Base-by-base conservation (phyloP, 768 basidiomycete genomes). In the Candolleomyces aberdarensis region DNA sequence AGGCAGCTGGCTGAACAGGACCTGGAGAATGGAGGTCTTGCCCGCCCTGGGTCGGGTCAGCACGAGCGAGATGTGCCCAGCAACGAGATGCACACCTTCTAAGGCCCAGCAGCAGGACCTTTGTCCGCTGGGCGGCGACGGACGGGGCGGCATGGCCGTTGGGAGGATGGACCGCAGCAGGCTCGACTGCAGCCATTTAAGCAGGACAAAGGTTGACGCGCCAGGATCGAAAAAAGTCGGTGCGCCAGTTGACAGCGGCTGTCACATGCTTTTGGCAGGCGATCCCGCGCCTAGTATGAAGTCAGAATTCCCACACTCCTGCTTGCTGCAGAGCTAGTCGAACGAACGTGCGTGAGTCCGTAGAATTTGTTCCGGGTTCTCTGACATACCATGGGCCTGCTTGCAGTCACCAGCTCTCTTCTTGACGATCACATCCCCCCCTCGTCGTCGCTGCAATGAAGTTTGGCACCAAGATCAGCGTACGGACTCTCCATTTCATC, bases 21-120 rank as follows among this genome's bases (percentile, higher is more conserved):
- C 92, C 72, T 95, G 86, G 66, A 89, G 84, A 57, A 95, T 92
- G 19, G 92, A 94, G 40, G 94, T 91, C 73, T 97, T 98, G 61
- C 96, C 96, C 60, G 90, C 89, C 76, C 95, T 96, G 69, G 15
- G 46, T 57, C 32, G 49, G 43, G 56, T 57, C 47, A 40, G 46
- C 60, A 32, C 62, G 50, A 58, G 44, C n/a, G 58, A 39, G 58
- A 56, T 26, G 15, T 15, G 20, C 31, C 52, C 56, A 32, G 39
- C 56, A 31, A 46, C 32, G 55, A n/a, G 51, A 31, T 31, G 62
- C 64, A 41, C 47, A 86, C 88, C 87, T 86, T 66, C 88, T 82
- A 65, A 89, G 80, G 3, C 91, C 91, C 50, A 92, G 75, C 11
- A 92, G 77, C 20, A 92, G 80, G 22, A 93, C 83, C 69, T 89